phyloP scores from a whole-genome alignment of 164 flowering plant genomes.

The Magnolia changhungtana region DNA sequence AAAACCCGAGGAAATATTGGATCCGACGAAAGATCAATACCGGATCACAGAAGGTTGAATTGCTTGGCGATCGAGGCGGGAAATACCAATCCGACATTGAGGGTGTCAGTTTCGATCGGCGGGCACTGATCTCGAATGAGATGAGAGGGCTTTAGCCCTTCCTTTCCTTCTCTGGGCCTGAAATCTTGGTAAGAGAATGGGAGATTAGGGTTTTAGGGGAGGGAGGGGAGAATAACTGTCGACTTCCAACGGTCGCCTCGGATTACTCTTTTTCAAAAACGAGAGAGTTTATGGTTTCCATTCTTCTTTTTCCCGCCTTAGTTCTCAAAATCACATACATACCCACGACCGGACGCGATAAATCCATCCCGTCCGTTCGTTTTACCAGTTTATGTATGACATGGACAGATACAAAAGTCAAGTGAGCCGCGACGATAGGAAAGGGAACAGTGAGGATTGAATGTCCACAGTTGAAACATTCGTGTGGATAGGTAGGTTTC shows the following conservation, averaged over 20 bases:
- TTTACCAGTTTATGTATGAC: no score
- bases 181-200: background rate
- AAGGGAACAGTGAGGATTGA: no score
- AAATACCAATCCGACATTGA: slow-evolving; percentile 34
- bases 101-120: slow-evolving; percentile 4
- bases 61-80: slow-evolving; percentile 33
- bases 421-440: no score
- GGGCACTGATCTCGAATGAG: slow-evolving; percentile 7
- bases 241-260: background rate
- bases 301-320: background rate
- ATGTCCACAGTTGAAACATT: no score
- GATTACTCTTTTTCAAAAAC: background rate
- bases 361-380: no score
- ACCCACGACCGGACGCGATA: no score
- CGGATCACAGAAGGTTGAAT: slow-evolving; percentile 35
- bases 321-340: no score
- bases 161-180: background rate
- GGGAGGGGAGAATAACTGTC: background rate
- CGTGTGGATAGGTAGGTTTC: no score
- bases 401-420: no score
- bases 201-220: background rate
- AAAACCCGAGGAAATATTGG: background rate
- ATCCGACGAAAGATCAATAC: slow-evolving; percentile 14
- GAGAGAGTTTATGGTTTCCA: background rate
- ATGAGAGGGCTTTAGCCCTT: background rate